Percentiles rank a stretch among this genome's conserved stretches.
Evolutionary conservation across 2,329 filamentous ascomycete genomes (phyloP).

Genomic region (Colletotrichum tamarilloi): DNA sequence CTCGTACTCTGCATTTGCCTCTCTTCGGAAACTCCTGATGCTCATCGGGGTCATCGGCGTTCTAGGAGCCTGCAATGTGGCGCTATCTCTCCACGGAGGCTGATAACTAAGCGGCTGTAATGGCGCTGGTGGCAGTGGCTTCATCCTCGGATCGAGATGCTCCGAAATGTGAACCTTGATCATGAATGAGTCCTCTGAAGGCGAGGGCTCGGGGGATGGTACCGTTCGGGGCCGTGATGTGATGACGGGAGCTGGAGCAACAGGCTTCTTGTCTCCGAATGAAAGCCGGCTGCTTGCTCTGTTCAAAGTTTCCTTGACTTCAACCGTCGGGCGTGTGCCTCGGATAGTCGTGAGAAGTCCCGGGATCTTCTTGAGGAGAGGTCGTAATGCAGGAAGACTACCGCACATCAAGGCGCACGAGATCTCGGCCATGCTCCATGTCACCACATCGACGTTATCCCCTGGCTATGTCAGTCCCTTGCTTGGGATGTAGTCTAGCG

Average conservation of each 20-base stretch:
- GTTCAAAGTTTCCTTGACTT: conserved; percentile 4
- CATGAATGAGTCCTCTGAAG: neutral
- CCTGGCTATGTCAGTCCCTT: conserved; percentile 27
- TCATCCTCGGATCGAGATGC: conserved; percentile 13
- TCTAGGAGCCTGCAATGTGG: neutral
- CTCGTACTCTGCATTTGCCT: conserved; percentile 14
- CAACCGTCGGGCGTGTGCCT: neutral
- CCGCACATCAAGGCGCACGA: conserved; percentile 52
- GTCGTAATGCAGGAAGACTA: conserved; percentile 55
- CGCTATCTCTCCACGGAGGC: conserved; percentile 13
- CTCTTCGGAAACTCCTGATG: neutral
- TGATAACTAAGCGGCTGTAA: neutral
- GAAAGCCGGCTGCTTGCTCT: conserved; percentile 5
- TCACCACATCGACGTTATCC: conserved; percentile 43
- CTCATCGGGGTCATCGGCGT: neutral
- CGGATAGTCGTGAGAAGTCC: conserved; percentile 22
- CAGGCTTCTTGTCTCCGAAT: neutral
- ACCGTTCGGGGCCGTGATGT: neutral
- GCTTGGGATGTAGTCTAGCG: neutral
- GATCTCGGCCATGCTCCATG: conserved; percentile 46
- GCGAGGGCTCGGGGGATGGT: neutral
- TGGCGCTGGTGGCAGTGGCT: conserved; percentile 17
- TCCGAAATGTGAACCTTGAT: conserved; percentile 19
- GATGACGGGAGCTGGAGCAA: neutral
- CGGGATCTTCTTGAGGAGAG: conserved; percentile 41